Percentiles rank a stretch among this genome's conserved stretches.
These are phyloP conservation scores for Coriaria nepalensis DNA, from an alignment of 306 rosid genomes.

Conservation along the genomic window DNA sequence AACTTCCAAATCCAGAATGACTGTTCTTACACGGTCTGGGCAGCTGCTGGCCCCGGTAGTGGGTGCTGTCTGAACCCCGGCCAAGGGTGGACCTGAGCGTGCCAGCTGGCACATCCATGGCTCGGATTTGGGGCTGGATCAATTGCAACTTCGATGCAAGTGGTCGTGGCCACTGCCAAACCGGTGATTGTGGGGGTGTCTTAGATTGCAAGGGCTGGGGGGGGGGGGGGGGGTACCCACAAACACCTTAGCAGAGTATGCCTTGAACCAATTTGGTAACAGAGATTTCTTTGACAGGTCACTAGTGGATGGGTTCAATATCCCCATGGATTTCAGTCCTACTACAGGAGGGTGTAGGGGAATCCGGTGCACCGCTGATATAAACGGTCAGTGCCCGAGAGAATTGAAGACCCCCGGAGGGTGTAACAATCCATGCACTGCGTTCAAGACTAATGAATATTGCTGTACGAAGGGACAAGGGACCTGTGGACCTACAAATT, in stretches of 20 bases:
- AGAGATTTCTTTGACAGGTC: conserved; percentile 16
- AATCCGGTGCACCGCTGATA: conserved; percentile 3
- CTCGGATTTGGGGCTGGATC: conserved; percentile 10
- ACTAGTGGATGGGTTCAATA: conserved; percentile 24
- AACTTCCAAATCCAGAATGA: conserved; percentile 1
- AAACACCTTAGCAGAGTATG: conserved; percentile 14
- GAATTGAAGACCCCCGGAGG: conserved; percentile 4
- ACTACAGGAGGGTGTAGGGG: conserved; percentile 3
- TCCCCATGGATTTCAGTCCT: conserved; percentile 19
- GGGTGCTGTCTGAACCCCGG: conserved; percentile 2
- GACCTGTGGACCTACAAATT: no score
- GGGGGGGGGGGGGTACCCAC: conserved; percentile 13
- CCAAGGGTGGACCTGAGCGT: not conserved
- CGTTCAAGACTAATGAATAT: not conserved
- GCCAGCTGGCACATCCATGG: not conserved
- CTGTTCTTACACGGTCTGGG: conserved; percentile 15
- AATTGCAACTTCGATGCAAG: conserved; percentile 8
- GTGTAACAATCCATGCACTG: conserved; percentile 1
- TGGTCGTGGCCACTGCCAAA: conserved; percentile 11
- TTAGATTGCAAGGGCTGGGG: conserved; percentile 14
- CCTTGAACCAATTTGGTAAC: not conserved
- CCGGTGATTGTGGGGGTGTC: conserved; percentile 19
- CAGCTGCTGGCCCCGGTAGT: not conserved
- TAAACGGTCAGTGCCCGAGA: conserved; percentile 4
- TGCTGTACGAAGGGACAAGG: not conserved